Conservation (phyloP, 2,329 filamentous ascomycete species). For the Aspergillus sergii region DNA sequence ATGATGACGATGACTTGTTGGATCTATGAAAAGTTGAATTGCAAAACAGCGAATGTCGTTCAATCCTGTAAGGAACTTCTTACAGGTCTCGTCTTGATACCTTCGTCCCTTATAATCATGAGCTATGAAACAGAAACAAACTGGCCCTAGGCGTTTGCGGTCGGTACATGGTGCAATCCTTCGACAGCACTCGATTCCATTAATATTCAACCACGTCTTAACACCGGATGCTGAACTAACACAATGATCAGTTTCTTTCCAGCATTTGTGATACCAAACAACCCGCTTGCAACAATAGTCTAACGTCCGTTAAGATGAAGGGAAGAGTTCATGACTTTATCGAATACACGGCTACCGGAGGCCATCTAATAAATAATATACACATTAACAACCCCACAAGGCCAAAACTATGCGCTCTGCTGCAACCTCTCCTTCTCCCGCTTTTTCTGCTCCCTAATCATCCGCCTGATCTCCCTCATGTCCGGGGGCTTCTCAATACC, state of each 20-base stretch:
- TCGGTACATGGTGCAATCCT: background rate
- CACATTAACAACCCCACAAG: slow-evolving; percentile 2
- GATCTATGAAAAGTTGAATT: slow-evolving; percentile 36
- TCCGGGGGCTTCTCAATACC: slow-evolving; percentile 89
- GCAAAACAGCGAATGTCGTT: slow-evolving; percentile 7
- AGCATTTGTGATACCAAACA: background rate
- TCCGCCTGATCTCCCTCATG: slow-evolving; percentile 73
- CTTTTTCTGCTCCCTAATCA: slow-evolving; percentile 69
- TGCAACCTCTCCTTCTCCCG: slow-evolving; percentile 57
- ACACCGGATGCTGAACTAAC: background rate
- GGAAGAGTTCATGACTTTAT: background rate
- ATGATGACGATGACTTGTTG: slow-evolving; percentile 66
- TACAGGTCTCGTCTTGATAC: background rate
- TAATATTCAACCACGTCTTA: too few species aligned
- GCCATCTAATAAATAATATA: slow-evolving; percentile 14
- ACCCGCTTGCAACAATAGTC: background rate
- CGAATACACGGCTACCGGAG: background rate
- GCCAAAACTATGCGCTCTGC: slow-evolving; percentile 15
- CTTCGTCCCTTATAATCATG: background rate
- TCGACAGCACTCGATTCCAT: background rate
- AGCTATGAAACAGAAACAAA: background rate
- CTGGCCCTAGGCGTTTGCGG: background rate
- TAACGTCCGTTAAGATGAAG: background rate
- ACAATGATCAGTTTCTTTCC: background rate
- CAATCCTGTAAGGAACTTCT: background rate